Evolutionary conservation across 371 early-diverging fungal species (phyloP).

Genomic region (Apophysomyces sp.): DNA sequence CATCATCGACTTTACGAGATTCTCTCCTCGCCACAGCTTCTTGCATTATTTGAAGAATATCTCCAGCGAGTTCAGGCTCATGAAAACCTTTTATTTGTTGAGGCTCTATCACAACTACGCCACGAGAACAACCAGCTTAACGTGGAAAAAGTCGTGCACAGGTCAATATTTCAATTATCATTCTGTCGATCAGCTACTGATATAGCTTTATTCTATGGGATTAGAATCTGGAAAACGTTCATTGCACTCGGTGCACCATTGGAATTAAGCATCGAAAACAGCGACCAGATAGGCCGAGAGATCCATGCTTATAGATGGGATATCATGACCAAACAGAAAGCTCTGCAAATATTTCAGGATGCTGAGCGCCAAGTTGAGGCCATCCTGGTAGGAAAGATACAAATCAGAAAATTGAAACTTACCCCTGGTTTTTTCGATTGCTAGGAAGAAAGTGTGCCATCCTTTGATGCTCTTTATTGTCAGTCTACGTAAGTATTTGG

Average conservation of each 20-base stretch:
- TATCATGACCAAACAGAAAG: constrained; percentile 12
- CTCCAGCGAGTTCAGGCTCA: constrained; percentile 25
- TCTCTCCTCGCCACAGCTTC: constrained; percentile 20
- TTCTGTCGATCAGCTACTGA: background rate
- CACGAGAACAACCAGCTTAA: constrained; percentile 11
- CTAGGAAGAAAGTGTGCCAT: constrained; percentile 22
- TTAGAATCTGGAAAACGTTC: constrained; percentile 36
- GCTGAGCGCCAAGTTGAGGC: constrained; percentile 24
- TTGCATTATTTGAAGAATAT: constrained; percentile 27
- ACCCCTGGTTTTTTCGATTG: background rate
- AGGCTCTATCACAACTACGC: constrained; percentile 25
- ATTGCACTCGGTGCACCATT: constrained; percentile 17
- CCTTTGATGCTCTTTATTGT: constrained; percentile 14
- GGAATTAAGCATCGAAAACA: constrained; percentile 23
- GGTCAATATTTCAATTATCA: constrained; percentile 10
- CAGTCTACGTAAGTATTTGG: constrained; percentile 2
- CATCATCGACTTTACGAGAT: constrained; percentile 13
- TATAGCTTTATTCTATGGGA: background rate
- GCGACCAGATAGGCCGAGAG: constrained; percentile 8
- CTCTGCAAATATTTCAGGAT: constrained; percentile 16
- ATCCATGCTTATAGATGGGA: constrained; percentile 19
- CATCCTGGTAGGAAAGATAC: constrained; percentile 15
- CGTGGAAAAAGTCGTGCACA: constrained; percentile 19
- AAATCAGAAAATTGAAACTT: background rate
- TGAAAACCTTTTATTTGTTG: constrained; percentile 33